phyloP scores from a whole-genome alignment of 495 filamentous ascomycete species.

The Talaromyces trachyspermus region DNA sequence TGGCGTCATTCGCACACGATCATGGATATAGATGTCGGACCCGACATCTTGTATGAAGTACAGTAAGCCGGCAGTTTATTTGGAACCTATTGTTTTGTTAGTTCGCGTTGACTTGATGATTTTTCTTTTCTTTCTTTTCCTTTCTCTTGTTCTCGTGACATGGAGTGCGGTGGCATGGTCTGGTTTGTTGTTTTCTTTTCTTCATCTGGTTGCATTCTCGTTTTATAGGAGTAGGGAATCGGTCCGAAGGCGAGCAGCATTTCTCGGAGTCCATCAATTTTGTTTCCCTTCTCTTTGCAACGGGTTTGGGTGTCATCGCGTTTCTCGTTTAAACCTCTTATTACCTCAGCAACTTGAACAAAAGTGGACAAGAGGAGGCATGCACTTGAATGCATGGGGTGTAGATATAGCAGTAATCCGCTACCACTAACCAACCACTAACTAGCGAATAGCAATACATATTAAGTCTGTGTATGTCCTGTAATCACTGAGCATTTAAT shows the following conservation, averaged over 20 bases:
- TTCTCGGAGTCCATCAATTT: not conserved
- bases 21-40: not conserved
- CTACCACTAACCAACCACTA: too few species aligned
- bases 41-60: slow-evolving; percentile 4
- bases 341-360: not conserved
- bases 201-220: not conserved
- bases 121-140: not conserved
- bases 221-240: not conserved
- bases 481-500: not conserved
- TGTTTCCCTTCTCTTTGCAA: not conserved
- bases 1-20: slow-evolving; percentile 1
- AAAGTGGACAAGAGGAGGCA: too few species aligned
- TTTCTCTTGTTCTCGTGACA: not conserved
- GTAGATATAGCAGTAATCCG: too few species aligned
- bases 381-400: too few species aligned
- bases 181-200: not conserved
- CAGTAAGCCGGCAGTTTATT: not conserved
- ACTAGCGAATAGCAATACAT: too few species aligned
- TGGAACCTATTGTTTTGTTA: too few species aligned
- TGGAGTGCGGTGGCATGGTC: slow-evolving; percentile 1
- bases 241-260: slow-evolving; percentile 2
- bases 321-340: not conserved
- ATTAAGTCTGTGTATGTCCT: too few species aligned
- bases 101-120: too few species aligned
- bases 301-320: not conserved